Percentiles rank a stretch among this genome's conserved stretches.
These are phyloP conservation scores for Tetrahymena elliotti DNA, from an alignment of 73 alveolate species.

Conservation along the genomic window DNA sequence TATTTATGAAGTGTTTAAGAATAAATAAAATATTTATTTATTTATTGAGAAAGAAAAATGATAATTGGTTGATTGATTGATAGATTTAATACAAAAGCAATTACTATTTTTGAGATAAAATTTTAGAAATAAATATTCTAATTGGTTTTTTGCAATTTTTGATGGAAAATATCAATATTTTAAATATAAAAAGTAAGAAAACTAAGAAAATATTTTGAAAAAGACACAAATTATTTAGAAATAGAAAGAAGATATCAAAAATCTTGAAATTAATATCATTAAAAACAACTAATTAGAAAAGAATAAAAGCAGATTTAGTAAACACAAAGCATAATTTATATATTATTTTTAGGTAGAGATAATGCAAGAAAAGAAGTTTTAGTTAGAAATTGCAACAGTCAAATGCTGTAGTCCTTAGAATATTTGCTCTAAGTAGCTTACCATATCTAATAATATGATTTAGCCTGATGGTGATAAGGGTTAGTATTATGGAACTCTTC, in stretches of 20 bases:
- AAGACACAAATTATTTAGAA: not conserved
- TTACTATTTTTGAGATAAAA: not conserved
- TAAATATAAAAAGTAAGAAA: too few species aligned
- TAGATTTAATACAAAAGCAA: too few species aligned
- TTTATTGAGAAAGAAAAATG: too few species aligned
- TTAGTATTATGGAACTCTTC: not conserved
- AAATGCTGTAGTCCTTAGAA: not conserved
- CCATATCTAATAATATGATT: not conserved
- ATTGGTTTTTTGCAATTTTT: not conserved
- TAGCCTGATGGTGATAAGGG: not conserved
- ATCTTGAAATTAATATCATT: not conserved
- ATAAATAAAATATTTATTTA: too few species aligned
- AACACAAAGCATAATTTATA: not conserved
- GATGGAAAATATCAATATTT: not conserved
- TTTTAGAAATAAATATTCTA: not conserved
- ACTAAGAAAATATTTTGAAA: too few species aligned
- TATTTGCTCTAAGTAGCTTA: not conserved
- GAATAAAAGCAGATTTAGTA: not conserved
- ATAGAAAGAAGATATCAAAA: not conserved
- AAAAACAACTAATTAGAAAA: not conserved
- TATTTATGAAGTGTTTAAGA: too few species aligned
- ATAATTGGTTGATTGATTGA: too few species aligned
- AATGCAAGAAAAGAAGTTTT: not conserved
- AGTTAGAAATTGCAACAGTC: not conserved
- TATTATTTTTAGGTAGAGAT: not conserved